Evolutionary conservation across 192 early-diverging fungal genomes (phyloP).

Genomic region (Backusella sp.): DNA sequence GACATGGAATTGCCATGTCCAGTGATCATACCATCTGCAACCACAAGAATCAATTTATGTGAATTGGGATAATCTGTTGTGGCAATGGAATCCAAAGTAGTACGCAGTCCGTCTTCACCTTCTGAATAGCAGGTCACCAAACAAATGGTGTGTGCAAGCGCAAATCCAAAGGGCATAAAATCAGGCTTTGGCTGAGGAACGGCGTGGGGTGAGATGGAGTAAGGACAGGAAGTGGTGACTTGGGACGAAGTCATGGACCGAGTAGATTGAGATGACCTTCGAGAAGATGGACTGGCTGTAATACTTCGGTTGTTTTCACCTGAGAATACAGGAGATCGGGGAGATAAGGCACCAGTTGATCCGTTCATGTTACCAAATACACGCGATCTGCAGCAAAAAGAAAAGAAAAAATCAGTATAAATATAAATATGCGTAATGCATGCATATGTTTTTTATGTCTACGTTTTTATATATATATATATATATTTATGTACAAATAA

Average conservation of each 20-base stretch:
- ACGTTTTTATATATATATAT: background rate
- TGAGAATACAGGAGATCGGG: background rate
- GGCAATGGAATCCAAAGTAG: conserved; percentile 78
- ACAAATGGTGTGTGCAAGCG: conserved; percentile 62
- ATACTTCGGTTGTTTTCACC: conserved; percentile 7
- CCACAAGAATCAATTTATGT: conserved; percentile 77
- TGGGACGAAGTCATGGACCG: background rate
- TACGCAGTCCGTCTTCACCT: conserved; percentile 64
- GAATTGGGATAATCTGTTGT: conserved; percentile 75
- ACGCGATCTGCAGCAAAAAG: conserved; percentile 7
- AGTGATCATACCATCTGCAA: conserved; percentile 78
- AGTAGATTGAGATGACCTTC: conserved; percentile 23
- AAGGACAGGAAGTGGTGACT: conserved; percentile 18
- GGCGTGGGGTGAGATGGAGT: conserved; percentile 36
- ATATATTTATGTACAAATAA: background rate
- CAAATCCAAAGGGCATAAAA: conserved; percentile 53
- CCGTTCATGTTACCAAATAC: background rate
- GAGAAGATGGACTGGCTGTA: conserved; percentile 11
- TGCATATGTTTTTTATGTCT: background rate
- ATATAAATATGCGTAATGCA: background rate
- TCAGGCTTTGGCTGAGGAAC: conserved; percentile 41
- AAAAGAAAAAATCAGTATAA: background rate
- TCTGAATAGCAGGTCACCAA: conserved; percentile 82
- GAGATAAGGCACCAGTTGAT: conserved; percentile 3
- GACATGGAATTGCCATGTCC: conserved; percentile 75